phyloP scores from a whole-genome alignment of 176 grass and related monocot species.

The Eremochloa ophiuroides region DNA sequence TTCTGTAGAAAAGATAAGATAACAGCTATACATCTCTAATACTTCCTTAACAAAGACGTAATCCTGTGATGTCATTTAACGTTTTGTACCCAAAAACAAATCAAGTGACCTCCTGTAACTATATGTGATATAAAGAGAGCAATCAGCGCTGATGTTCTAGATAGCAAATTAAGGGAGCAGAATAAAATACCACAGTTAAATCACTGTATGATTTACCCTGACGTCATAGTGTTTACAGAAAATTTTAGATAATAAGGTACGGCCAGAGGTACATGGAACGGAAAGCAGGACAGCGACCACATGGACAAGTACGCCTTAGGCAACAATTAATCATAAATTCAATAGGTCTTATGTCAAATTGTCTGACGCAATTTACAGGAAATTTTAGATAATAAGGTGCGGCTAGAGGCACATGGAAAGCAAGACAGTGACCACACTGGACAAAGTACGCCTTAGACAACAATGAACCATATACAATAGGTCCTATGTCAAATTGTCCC shows the following conservation, averaged over 20 bases:
- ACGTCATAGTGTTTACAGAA: background rate
- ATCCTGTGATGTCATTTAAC: background rate
- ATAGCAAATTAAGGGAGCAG: background rate
- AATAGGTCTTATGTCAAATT: background rate
- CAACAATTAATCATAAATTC: background rate
- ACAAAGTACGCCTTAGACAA: background rate
- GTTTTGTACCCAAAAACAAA: background rate
- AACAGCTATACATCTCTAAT: background rate
- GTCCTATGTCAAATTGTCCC: background rate
- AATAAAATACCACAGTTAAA: background rate
- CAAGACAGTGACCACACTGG: conserved; percentile 13
- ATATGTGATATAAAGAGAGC: background rate
- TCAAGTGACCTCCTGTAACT: background rate
- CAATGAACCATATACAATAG: conserved; percentile 1
- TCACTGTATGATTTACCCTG: background rate
- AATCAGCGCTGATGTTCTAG: background rate
- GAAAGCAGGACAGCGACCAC: too few relatives aligned
- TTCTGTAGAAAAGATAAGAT: background rate
- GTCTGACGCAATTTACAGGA: too few relatives aligned
- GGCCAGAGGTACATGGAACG: too few relatives aligned
- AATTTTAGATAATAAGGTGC: conserved; percentile 5
- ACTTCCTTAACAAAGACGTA: background rate
- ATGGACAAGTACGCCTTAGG: background rate
- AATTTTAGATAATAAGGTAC: background rate
- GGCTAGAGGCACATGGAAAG: background rate